Conservation (phyloP, 1,139 yeast genomes). For the Kodamaea arcana region DNA sequence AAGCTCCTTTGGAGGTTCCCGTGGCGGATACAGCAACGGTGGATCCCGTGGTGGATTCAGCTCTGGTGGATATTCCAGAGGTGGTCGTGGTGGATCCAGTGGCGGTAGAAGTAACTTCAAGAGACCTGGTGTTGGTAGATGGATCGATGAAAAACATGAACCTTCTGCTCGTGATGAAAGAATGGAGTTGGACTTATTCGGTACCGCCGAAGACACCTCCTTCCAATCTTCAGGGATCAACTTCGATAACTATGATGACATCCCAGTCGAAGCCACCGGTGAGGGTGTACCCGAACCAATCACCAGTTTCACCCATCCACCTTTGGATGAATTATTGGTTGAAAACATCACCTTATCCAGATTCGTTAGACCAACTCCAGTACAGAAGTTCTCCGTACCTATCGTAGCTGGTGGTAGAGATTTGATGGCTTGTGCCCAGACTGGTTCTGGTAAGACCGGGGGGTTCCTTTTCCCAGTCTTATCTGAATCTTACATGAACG, state of each 20-base stretch:
- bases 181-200: slow-evolving; percentile 79
- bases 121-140: slow-evolving; percentile 59
- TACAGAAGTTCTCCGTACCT: slow-evolving; percentile 97
- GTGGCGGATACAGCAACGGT: slow-evolving; percentile 44
- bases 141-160: slow-evolving; percentile 84
- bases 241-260: slow-evolving; percentile 96
- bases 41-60: slow-evolving; percentile 18
- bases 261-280: slow-evolving; percentile 98
- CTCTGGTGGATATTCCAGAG: slow-evolving; percentile 45
- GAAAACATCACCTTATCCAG: slow-evolving; percentile 85
- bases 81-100: slow-evolving; percentile 15
- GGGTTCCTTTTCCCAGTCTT: slow-evolving; percentile 98
- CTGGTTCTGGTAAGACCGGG: slow-evolving; percentile 99
- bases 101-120: slow-evolving; percentile 26
- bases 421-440: slow-evolving; percentile 99
- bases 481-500: slow-evolving; percentile 83
- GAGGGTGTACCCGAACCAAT: slow-evolving; percentile 93
- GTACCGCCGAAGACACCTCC: slow-evolving; percentile 74
- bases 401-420: slow-evolving; percentile 95
- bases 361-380: slow-evolving; percentile 96
- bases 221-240: slow-evolving; percentile 96
- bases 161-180: slow-evolving; percentile 74
- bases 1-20: slow-evolving; percentile 15
- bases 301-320: slow-evolving; percentile 83
- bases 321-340: slow-evolving; percentile 80